These are phyloP conservation scores for Saitozyma sp. DNA, from an alignment of 768 basidiomycete species.

Conservation along the genomic window DNA sequence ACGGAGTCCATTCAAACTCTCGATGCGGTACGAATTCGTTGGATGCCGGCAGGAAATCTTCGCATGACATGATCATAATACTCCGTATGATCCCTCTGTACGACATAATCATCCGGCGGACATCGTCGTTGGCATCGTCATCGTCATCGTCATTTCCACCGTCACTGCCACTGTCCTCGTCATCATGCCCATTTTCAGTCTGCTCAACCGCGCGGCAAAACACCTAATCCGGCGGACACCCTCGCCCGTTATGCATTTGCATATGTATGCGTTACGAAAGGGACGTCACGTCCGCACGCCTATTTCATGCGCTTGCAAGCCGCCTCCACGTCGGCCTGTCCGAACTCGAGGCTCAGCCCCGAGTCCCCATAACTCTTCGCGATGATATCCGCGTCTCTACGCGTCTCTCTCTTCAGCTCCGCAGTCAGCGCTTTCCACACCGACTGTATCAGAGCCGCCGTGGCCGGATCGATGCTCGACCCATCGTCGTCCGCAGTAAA, in stretches of 20 bases:
- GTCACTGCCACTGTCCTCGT: too few species aligned
- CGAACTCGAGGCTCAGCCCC: constrained; percentile 73
- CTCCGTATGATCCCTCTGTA: too few species aligned
- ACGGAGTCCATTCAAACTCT: not conserved
- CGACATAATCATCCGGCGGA: not conserved
- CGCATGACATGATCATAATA: too few species aligned
- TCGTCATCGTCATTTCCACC: not conserved
- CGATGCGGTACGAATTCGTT: not conserved
- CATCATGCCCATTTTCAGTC: too few species aligned
- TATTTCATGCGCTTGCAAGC: constrained; percentile 63
- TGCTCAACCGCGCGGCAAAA: too few species aligned
- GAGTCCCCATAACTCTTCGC: constrained; percentile 75
- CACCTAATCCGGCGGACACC: too few species aligned
- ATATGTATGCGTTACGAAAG: not conserved
- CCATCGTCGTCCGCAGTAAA: constrained; percentile 71
- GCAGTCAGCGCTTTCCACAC: constrained; percentile 92
- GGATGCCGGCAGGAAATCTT: not conserved
- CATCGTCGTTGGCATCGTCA: not conserved
- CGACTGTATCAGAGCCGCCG: constrained; percentile 59
- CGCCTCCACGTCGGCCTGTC: constrained; percentile 69
- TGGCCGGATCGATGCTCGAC: not conserved
- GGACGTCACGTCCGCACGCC: not conserved
- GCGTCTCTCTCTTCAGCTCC: constrained; percentile 72
- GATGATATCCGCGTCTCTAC: constrained; percentile 68
- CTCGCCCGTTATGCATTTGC: too few species aligned